A percentile compares a stretch with the other conserved stretches of the same genome.
These are phyloP conservation scores for Lactarius sanguifluus DNA, from an alignment of 768 basidiomycete species.

Conservation along the genomic window DNA sequence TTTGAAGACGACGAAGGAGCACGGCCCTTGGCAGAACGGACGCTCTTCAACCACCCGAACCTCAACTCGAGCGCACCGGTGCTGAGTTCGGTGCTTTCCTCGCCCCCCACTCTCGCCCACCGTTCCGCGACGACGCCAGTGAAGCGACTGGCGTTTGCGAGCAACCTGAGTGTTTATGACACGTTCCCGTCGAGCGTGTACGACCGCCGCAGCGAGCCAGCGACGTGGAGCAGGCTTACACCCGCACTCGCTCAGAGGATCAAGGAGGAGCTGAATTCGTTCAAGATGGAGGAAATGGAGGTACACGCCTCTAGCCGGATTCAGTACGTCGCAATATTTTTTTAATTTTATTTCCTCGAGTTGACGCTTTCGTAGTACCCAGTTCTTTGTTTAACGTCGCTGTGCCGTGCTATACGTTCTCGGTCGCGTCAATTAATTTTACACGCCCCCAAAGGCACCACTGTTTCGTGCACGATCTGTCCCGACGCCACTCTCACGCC, in stretches of 20 bases:
- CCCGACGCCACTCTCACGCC: constrained; percentile 23
- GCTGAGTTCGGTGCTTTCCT: constrained; percentile 55
- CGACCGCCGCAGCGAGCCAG: constrained; percentile 92
- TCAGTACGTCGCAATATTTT: constrained; percentile 57
- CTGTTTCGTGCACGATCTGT: constrained; percentile 26
- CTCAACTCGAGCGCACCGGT: constrained; percentile 88
- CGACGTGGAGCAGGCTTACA: constrained; percentile 95
- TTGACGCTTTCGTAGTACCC: constrained; percentile 53
- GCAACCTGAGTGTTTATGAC: constrained; percentile 91
- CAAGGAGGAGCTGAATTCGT: constrained; percentile 97
- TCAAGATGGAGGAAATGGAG: constrained; percentile 99
- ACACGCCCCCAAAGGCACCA: constrained; percentile 5
- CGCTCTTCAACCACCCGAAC: constrained; percentile 71
- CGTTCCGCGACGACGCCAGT: constrained; percentile 68
- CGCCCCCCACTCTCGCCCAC: constrained; percentile 58
- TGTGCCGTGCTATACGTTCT: constrained; percentile 32
- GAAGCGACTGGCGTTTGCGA: constrained; percentile 85
- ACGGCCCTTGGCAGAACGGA: constrained; percentile 45
- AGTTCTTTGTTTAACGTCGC: constrained; percentile 75
- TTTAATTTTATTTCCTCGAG: constrained; percentile 9
- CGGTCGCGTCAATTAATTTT: constrained; percentile 14
- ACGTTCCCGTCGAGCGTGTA: constrained; percentile 93
- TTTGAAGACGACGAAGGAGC: constrained; percentile 47
- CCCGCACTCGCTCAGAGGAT: constrained; percentile 94
- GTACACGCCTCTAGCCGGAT: constrained; percentile 92